A percentile compares a stretch with the other conserved stretches of the same genome.
Evolutionary conservation across 768 basidiomycete species (phyloP).

Genomic region (Lactarius indigo): DNA sequence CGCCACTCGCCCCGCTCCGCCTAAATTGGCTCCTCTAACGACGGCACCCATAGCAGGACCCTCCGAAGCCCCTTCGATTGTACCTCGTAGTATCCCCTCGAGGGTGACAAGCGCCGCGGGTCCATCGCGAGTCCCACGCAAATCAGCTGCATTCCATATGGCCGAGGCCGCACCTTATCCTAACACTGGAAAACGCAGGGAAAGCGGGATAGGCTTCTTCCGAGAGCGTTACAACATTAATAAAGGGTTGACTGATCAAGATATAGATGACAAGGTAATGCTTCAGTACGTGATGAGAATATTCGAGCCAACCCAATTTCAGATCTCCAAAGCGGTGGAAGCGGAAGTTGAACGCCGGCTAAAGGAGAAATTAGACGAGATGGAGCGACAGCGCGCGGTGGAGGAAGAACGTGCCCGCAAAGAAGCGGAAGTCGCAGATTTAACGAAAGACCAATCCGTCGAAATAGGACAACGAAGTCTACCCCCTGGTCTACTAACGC

Average conservation of each 20-base stretch:
- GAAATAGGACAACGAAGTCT: slow-evolving; percentile 11
- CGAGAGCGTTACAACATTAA: slow-evolving; percentile 19
- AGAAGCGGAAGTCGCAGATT: slow-evolving; percentile 34
- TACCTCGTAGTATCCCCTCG: slow-evolving; percentile 14
- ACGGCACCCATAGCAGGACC: slow-evolving; percentile 10
- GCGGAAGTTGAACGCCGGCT: slow-evolving; percentile 69
- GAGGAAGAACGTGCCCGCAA: slow-evolving; percentile 25
- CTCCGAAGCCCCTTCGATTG: slow-evolving; percentile 29
- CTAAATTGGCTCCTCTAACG: slow-evolving; percentile 38
- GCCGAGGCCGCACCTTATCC: slow-evolving; percentile 21
- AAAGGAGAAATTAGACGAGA: slow-evolving; percentile 57
- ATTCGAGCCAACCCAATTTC: slow-evolving; percentile 3
- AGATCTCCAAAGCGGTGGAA: slow-evolving; percentile 76
- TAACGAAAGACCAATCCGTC: slow-evolving; percentile 36
- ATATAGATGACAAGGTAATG: slow-evolving; percentile 70
- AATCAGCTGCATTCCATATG: slow-evolving; percentile 17
- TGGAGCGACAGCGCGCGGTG: slow-evolving; percentile 29
- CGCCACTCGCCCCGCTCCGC: slow-evolving; percentile 48
- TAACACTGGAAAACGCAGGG: slow-evolving; percentile 16
- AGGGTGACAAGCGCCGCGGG: slow-evolving; percentile 7
- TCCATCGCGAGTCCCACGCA: slow-evolving; percentile 23
- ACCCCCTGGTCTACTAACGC: slow-evolving; percentile 54
- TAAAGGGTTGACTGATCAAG: slow-evolving; percentile 53
- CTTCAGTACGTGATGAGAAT: slow-evolving; percentile 4
- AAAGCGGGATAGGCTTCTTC: slow-evolving; percentile 21